Base-by-base conservation (phyloP, 164 flowering plant genomes). In the Umbilicus rupestris region DNA sequence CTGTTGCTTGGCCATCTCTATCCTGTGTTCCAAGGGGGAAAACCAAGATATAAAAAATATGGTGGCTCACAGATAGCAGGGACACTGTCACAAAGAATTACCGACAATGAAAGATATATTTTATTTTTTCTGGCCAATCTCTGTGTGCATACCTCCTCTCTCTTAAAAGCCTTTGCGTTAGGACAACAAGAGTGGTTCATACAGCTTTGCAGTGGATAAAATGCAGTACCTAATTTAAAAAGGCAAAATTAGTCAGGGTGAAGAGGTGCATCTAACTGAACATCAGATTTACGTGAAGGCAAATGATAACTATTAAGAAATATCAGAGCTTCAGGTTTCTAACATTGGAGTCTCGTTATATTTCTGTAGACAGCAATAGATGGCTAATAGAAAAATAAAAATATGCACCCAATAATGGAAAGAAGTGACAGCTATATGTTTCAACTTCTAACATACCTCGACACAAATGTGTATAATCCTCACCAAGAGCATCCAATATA, bases 101-200 rank as follows among this genome's bases (percentile, higher is more conserved):
- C 31, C 24, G 17, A 26, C 11, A 2, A 12, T 26, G 35, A 2
- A 64, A 16, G 3, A 41, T 14, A 64, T 42, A 9, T 47, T 16
- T 17, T 12, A 17, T 45, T 15, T 35, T 37, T 19, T n/a, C 30
- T 2, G 50, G 39, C 7, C 31, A 41, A 16, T 17, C 17, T 12
- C 31, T 35, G n/a, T 7, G 26, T 15, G 37, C 72, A 45, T 85
- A 91, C 99, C 90, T 91, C 92, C 39, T 92, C 97, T 80, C 99
- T 83, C 75, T 95, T 95, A 75, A 90, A 95, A 49, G 99, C 99
- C 74, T 82, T 88, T 17, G 99, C 91, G 81, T 90, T 92, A 49
- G 99, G 99, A 74, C 68, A 66, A 65, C 99, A 95, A 5, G 97
- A 92, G 76, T 95, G 97, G 72, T 95, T 95, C 88, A 95, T 91